Percentiles rank a stretch among this genome's conserved stretches.
Conservation (phyloP, 305 asterid genomes). For the Fraxinus xanthoxyloides region DNA sequence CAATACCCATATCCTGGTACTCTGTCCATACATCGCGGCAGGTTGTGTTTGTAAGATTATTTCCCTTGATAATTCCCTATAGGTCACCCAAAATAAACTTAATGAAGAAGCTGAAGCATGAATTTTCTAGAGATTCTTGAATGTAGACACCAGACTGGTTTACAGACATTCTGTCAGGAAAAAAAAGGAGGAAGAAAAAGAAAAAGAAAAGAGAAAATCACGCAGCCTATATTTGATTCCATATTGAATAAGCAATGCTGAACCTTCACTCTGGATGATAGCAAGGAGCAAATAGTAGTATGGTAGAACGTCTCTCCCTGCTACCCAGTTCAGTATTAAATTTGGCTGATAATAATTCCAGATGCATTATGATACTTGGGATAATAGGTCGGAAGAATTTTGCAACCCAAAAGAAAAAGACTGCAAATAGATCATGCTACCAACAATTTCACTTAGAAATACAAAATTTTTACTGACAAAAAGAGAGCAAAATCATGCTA, state of each 20-base stretch:
- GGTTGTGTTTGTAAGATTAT: slow-evolving; percentile 49
- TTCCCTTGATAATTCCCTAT: slow-evolving; percentile 66
- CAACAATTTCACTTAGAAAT: not conserved
- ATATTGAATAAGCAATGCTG: not conserved
- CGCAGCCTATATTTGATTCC: not conserved
- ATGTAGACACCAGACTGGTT: not conserved
- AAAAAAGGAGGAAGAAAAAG: not conserved
- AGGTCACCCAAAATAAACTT: slow-evolving; percentile 15
- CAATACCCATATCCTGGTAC: slow-evolving; percentile 72
- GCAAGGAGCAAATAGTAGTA: not conserved
- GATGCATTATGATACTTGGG: not conserved
- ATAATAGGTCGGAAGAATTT: not conserved
- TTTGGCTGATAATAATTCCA: not conserved
- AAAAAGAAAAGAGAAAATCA: not conserved
- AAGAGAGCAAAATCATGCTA: not conserved
- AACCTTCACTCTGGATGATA: not conserved
- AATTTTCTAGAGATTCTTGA: not conserved
- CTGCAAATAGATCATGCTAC: not conserved
- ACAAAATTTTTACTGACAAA: not conserved
- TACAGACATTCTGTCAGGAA: not conserved
- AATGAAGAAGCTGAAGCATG: not conserved
- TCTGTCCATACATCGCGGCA: slow-evolving; percentile 79
- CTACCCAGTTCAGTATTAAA: not conserved
- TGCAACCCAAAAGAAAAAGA: not conserved
- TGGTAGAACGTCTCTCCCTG: not conserved